Conservation (phyloP, 2,329 filamentous ascomycete genomes). For the Exophiala alcalophila region DNA sequence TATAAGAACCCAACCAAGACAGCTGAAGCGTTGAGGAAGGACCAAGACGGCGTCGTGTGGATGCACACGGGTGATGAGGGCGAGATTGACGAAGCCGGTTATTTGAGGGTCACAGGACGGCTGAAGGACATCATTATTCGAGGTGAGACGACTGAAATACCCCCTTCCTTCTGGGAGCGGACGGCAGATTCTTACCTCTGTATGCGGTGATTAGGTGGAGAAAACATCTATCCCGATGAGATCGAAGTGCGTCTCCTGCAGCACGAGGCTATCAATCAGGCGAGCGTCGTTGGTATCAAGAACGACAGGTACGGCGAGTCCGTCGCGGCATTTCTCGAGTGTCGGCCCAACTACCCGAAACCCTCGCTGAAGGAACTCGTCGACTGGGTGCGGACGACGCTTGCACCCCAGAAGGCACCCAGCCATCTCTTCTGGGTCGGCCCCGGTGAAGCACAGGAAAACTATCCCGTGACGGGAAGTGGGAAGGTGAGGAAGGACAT, state of each 20-base stretch:
- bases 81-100: constrained; percentile 69
- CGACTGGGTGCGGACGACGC: constrained; percentile 65
- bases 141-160: too few relatives aligned
- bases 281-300: constrained; percentile 75
- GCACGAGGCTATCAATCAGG: constrained; percentile 67
- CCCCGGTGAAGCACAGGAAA: constrained; percentile 1
- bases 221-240: constrained; percentile 92
- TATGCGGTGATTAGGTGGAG: too few relatives aligned
- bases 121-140: constrained; percentile 88
- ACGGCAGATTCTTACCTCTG: too few relatives aligned
- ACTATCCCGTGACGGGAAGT: constrained; percentile 71
- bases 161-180: too few relatives aligned
- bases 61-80: constrained; percentile 92
- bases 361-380: constrained; percentile 60
- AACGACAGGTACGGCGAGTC: constrained; percentile 80
- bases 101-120: constrained; percentile 66
- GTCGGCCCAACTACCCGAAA: constrained; percentile 36
- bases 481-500: constrained; percentile 98
- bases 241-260: constrained; percentile 80
- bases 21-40: neutral
- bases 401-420: constrained; percentile 39
- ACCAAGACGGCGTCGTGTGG: constrained; percentile 60
- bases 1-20: constrained; percentile 2
- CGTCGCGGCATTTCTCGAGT: constrained; percentile 77
- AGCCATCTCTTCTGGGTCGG: constrained; percentile 12